Base-by-base conservation (phyloP, 768 basidiomycete genomes). In the Termitomyces titanicus region DNA sequence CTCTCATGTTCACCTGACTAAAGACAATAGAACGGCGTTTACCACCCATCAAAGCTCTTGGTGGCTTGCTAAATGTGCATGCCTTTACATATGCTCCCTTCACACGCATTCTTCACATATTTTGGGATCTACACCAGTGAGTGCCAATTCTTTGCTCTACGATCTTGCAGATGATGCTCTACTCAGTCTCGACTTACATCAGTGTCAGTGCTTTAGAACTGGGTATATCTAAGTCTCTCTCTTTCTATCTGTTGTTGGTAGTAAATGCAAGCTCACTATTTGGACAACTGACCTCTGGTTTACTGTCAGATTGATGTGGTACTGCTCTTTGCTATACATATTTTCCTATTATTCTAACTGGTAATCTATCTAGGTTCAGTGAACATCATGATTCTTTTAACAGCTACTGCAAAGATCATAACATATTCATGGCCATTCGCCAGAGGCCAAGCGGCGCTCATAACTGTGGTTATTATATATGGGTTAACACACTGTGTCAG, bases 381-480 rank as follows among this genome's bases (percentile, higher is more conserved):
- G 59, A 91, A 86, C 58, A 72, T 87, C 29, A 85, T 91, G 76
- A 79, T 78, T 11, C 85, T 88, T 0, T 82, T 84, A 31, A 85
- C 82, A 0, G 53, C 76, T 17, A 37, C 80, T 1, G 81, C 84
- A 0, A 86, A 79, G 0, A 66, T 82, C 29, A 63, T 85, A 42
- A 88, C 89, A 0, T 84, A 83, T 60, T 72, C 73, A 3, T 93
- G 91, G 92, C 91, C 90, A 1, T 85, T 82, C 64, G 78, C 79
- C 0, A 68, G n/a, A n/a, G n/a, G n/a, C n/a, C n/a, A n/a, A n/a
- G n/a, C n/a, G n/a, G n/a, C n/a, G n/a, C n/a, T n/a, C 27, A 74
- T 88, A 3, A 79, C 69, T 6, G 65, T 91, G 37, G 74, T 81
- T 0, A 63, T 88, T 8, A 57, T 85, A 11, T 91, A 90, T 61